phyloP scores from a whole-genome alignment of 805 yeast genomes.

The Groenewaldozyma salmanticensis region DNA sequence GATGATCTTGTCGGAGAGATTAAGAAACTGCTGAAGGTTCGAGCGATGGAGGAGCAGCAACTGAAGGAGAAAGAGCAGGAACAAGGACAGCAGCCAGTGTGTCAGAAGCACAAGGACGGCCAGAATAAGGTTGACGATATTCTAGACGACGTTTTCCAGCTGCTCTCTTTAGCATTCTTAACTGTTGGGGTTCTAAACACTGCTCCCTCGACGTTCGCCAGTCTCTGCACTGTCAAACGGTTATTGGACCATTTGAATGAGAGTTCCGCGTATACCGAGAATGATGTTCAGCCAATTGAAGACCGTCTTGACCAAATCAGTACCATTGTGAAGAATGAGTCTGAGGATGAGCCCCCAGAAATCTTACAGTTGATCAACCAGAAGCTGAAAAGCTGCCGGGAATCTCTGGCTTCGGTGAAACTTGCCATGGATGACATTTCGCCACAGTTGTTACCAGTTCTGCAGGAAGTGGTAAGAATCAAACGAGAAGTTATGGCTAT shows the following conservation, averaged over 20 bases:
- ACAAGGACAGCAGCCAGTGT: too few species aligned
- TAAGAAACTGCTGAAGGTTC: constrained; percentile 23
- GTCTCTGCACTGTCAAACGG: constrained; percentile 76
- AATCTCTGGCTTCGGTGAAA: constrained; percentile 48
- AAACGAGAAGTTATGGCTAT: constrained; percentile 52
- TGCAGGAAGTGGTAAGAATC: constrained; percentile 52
- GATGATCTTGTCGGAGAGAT: constrained; percentile 23
- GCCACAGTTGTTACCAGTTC: constrained; percentile 38
- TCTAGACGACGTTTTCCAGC: constrained; percentile 82
- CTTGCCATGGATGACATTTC: constrained; percentile 45
- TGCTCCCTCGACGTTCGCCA: constrained; percentile 92
- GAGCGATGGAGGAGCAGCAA: constrained; percentile 21
- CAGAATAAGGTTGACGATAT: constrained; percentile 51
- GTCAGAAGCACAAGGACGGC: too few species aligned
- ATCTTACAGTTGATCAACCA: constrained; percentile 52
- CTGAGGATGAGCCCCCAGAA: constrained; percentile 38
- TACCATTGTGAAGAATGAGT: constrained; percentile 41
- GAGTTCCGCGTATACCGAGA: constrained; percentile 70
- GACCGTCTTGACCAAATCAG: constrained; percentile 63
- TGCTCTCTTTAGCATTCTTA: constrained; percentile 74
- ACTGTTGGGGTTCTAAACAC: constrained; percentile 85
- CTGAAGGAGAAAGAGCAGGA: constrained; percentile 26
- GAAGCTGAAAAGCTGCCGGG: constrained; percentile 55
- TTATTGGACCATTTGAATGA: constrained; percentile 69
- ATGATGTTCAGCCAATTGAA: constrained; percentile 71